Evolutionary conservation across 495 filamentous ascomycete genomes (phyloP).

Genomic region (Hyphodiscus hymeniophilus): DNA sequence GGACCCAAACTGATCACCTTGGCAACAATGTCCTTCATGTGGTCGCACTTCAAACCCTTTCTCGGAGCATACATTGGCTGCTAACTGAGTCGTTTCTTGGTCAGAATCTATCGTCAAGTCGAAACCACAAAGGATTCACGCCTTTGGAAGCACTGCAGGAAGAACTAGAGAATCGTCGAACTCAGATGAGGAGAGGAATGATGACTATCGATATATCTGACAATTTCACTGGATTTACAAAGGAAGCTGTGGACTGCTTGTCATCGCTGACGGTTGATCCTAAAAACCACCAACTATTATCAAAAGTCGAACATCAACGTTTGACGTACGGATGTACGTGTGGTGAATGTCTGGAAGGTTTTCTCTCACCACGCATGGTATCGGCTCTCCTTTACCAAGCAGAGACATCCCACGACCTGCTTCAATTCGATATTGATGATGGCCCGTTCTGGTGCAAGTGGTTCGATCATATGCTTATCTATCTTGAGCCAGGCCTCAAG

Average conservation of each 20-base stretch:
- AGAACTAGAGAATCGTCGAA: slow-evolving; percentile 5
- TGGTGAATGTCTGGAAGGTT: slow-evolving; percentile 26
- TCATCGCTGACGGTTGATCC: too few species aligned
- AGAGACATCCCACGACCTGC: slow-evolving; percentile 2
- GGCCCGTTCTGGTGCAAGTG: slow-evolving; percentile 1
- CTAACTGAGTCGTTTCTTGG: not conserved
- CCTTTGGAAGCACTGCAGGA: slow-evolving; percentile 6
- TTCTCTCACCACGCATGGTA: slow-evolving; percentile 29
- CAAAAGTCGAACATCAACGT: slow-evolving; percentile 12
- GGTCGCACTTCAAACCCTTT: slow-evolving; percentile 1
- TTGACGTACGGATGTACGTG: slow-evolving; percentile 26
- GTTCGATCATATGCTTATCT: not conserved
- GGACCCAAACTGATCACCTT: slow-evolving; percentile 1
- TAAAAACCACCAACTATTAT: slow-evolving; percentile 1
- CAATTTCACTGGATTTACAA: slow-evolving; percentile 21
- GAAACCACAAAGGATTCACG: slow-evolving; percentile 6
- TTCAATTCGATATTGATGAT: slow-evolving; percentile 4
- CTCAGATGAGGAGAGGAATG: slow-evolving; percentile 5
- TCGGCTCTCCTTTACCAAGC: slow-evolving; percentile 16
- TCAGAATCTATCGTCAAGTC: not conserved
- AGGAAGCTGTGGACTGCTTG: slow-evolving; percentile 23
- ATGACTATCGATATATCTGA: slow-evolving; percentile 23
- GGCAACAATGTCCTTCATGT: slow-evolving; percentile 4
- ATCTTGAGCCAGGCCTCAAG: slow-evolving; percentile 23
- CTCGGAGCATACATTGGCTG: slow-evolving; percentile 8